phyloP scores from a whole-genome alignment of 1,284 basidiomycete genomes.

The Fomes fomentarius region DNA sequence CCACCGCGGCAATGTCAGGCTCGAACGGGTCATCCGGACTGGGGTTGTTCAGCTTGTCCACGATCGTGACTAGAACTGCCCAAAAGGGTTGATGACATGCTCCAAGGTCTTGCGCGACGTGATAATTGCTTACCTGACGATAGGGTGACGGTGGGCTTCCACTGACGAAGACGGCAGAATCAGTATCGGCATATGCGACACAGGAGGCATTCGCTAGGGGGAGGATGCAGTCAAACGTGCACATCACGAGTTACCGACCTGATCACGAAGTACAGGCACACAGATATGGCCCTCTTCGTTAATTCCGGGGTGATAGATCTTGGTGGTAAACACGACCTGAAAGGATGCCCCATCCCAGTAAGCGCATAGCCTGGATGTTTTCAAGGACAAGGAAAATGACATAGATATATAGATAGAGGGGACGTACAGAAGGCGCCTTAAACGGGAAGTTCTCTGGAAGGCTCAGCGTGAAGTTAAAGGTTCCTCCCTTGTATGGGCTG shows the following conservation, averaged over 20 bases:
- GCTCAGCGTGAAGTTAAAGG: conserved; percentile 73
- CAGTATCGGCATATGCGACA: background rate
- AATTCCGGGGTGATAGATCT: conserved; percentile 92
- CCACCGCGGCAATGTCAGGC: conserved; percentile 78
- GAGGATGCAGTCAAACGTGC: background rate
- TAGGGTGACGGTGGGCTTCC: conserved; percentile 88
- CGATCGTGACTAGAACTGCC: conserved; percentile 76
- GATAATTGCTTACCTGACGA: conserved; percentile 55
- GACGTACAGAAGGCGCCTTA: conserved; percentile 80
- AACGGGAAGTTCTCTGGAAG: conserved; percentile 86
- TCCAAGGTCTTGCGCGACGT: too few relatives aligned
- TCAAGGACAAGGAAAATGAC: background rate
- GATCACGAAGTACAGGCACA: conserved; percentile 79
- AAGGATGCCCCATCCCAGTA: background rate
- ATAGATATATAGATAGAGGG: background rate
- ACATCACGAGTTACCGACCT: conserved; percentile 54
- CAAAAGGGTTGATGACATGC: background rate
- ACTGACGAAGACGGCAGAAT: conserved; percentile 46
- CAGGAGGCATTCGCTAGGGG: background rate
- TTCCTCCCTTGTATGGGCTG: conserved; percentile 86
- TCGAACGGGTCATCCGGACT: conserved; percentile 91
- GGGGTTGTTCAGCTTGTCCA: conserved; percentile 87
- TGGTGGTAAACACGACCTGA: conserved; percentile 85
- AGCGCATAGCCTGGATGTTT: background rate
- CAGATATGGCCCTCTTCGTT: conserved; percentile 89